These are phyloP conservation scores for Cystofilobasidium bisporidii DNA, from an alignment of 768 basidiomycete genomes.

Conservation along the genomic window DNA sequence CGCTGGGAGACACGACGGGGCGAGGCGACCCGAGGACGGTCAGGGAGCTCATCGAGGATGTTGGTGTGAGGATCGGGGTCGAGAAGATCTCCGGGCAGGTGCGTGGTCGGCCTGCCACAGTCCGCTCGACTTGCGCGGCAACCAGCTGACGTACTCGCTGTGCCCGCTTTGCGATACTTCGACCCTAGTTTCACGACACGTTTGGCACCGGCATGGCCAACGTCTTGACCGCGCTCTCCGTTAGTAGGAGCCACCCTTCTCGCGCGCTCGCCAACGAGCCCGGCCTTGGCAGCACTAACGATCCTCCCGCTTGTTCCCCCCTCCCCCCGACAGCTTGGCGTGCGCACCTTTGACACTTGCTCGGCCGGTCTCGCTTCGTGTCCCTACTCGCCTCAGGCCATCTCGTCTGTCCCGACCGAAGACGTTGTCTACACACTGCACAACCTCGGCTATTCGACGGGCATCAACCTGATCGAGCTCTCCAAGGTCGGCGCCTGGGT, in stretches of 20 bases:
- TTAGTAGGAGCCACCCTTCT: not conserved
- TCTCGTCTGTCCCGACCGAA: constrained; percentile 89
- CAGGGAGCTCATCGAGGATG: constrained; percentile 58
- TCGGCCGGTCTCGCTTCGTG: constrained; percentile 89
- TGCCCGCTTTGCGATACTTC: not conserved
- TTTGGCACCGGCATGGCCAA: constrained; percentile 58
- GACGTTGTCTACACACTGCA: constrained; percentile 73
- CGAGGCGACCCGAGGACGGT: constrained; percentile 66
- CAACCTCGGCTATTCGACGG: constrained; percentile 52
- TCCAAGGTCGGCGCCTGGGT: constrained; percentile 78
- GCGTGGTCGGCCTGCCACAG: constrained; percentile 36
- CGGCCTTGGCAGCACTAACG: no score
- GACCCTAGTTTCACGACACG: constrained; percentile 70
- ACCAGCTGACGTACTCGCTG: not conserved
- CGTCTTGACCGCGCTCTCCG: constrained; percentile 32
- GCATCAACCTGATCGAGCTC: constrained; percentile 57
- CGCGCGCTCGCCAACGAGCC: not conserved
- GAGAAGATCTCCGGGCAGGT: constrained; percentile 55
- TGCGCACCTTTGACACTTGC: constrained; percentile 69
- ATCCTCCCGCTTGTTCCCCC: constrained; percentile 31
- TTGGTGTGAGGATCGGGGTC: constrained; percentile 54
- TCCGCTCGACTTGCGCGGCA: no score
- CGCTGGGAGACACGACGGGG: constrained; percentile 81
- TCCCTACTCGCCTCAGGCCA: constrained; percentile 91
- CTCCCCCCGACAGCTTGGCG: constrained; percentile 47